Evolutionary conservation across 2,329 filamentous ascomycete species (phyloP).

Genomic region (Aspergillus bombycis): DNA sequence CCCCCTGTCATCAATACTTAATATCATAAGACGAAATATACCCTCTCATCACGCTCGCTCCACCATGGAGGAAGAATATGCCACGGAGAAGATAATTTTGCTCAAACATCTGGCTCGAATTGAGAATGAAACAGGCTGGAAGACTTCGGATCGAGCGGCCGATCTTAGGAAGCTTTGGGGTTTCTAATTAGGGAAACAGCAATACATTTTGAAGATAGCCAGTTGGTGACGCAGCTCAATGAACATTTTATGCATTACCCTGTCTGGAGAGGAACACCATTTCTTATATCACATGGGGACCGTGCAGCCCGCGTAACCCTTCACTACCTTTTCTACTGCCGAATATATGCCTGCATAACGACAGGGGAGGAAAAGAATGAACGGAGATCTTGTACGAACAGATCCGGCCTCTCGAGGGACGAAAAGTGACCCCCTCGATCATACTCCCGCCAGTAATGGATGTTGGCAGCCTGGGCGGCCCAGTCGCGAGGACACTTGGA

Average conservation of each 20-base stretch:
- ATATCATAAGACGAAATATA: neutral
- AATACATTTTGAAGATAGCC: neutral
- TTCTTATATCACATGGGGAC: no score
- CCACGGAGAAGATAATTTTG: constrained; percentile 16
- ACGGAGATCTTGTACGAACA: neutral
- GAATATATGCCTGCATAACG: neutral
- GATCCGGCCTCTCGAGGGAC: neutral
- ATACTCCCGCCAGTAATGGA: neutral
- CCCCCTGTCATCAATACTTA: neutral
- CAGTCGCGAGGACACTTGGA: neutral
- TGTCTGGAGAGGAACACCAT: no score
- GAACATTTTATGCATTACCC: neutral
- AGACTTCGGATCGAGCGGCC: constrained; percentile 6
- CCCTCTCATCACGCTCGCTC: neutral
- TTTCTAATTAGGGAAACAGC: neutral
- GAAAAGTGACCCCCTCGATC: neutral
- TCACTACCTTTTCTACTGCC: neutral
- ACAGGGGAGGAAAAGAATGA: neutral
- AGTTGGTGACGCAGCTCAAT: neutral
- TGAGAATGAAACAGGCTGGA: constrained; percentile 22
- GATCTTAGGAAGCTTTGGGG: neutral
- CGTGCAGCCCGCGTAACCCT: no score
- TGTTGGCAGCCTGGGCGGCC: neutral
- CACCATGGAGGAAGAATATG: constrained; percentile 2
- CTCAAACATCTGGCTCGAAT: constrained; percentile 20